These are phyloP conservation scores for Scheffersomyces lignosus DNA, from an alignment of 805 yeast species.

Conservation along the genomic window DNA sequence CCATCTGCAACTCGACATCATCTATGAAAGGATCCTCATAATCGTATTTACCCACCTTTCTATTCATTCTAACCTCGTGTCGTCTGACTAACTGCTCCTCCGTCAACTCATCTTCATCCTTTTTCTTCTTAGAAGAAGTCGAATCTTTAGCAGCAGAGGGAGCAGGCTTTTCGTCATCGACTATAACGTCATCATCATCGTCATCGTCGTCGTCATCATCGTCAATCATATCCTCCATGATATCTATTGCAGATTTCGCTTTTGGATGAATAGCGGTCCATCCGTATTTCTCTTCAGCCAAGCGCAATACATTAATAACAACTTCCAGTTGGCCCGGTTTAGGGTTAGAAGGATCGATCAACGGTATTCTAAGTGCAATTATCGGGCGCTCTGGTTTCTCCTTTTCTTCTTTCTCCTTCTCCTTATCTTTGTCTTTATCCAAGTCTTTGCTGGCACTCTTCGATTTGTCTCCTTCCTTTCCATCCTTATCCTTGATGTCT, in stretches of 20 bases:
- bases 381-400: conserved; percentile 38
- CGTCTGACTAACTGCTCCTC: conserved; percentile 46
- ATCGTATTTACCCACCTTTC: conserved; percentile 89
- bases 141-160: conserved; percentile 19
- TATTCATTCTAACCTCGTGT: conserved; percentile 52
- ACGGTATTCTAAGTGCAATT: conserved; percentile 55
- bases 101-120: conserved; percentile 24
- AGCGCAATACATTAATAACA: conserved; percentile 66
- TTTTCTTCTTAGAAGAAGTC: conserved; percentile 28
- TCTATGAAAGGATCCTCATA: conserved; percentile 94
- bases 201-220: conserved; percentile 50
- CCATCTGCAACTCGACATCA: conserved; percentile 89
- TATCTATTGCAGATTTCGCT: conserved; percentile 56
- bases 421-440: conserved; percentile 11
- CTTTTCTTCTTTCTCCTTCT: conserved; percentile 10
- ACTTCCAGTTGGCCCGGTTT: conserved; percentile 61
- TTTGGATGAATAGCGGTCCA: conserved; percentile 70
- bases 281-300: conserved; percentile 85
- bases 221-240: conserved; percentile 49
- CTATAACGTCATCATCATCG: conserved; percentile 43
- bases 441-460: too few relatives aligned
- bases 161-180: conserved; percentile 10
- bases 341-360: conserved; percentile 47
- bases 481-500: conserved; percentile 4
- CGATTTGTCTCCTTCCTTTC: too few relatives aligned